Percentiles rank a stretch among this genome's conserved stretches.
These are phyloP conservation scores for Condylostoma magnum DNA, from an alignment of 169 alveolate species.

Conservation along the genomic window DNA sequence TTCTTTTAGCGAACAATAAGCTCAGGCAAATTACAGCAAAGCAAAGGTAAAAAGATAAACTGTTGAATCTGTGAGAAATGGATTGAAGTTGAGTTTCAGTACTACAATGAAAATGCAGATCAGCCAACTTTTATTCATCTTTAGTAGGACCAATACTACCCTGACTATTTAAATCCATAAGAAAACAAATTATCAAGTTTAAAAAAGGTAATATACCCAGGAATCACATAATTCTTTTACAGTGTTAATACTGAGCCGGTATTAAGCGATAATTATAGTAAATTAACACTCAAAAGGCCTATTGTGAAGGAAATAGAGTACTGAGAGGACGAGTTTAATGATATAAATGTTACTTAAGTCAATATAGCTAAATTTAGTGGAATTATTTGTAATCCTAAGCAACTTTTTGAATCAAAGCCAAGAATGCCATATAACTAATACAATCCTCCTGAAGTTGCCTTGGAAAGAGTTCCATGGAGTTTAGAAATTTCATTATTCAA, in stretches of 20 bases:
- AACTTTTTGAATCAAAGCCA: not conserved
- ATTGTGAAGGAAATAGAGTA: too few relatives aligned
- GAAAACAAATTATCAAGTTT: slow-evolving; percentile 32
- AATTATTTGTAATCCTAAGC: too few relatives aligned
- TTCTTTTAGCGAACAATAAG: slow-evolving; percentile 35
- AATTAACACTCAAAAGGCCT: too few relatives aligned
- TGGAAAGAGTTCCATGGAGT: slow-evolving; percentile 22
- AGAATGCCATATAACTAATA: not conserved
- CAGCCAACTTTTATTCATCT: slow-evolving; percentile 55
- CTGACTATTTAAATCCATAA: not conserved
- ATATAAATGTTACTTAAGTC: too few relatives aligned
- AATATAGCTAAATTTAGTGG: too few relatives aligned
- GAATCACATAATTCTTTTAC: slow-evolving; percentile 51
- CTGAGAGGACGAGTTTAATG: too few relatives aligned
- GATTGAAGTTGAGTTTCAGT: slow-evolving; percentile 58
- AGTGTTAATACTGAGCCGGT: not conserved
- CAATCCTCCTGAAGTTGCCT: not conserved
- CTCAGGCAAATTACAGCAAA: slow-evolving; percentile 21
- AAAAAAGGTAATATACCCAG: slow-evolving; percentile 72
- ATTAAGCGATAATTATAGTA: too few relatives aligned
- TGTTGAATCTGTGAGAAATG: slow-evolving; percentile 78
- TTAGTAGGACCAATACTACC: slow-evolving; percentile 31
- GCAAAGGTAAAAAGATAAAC: not conserved
- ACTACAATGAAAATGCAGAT: too few relatives aligned
- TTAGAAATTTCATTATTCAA: not conserved